Evolutionary conservation across 2,329 filamentous ascomycete species (phyloP).

Genomic region (Clonostachys sp.): DNA sequence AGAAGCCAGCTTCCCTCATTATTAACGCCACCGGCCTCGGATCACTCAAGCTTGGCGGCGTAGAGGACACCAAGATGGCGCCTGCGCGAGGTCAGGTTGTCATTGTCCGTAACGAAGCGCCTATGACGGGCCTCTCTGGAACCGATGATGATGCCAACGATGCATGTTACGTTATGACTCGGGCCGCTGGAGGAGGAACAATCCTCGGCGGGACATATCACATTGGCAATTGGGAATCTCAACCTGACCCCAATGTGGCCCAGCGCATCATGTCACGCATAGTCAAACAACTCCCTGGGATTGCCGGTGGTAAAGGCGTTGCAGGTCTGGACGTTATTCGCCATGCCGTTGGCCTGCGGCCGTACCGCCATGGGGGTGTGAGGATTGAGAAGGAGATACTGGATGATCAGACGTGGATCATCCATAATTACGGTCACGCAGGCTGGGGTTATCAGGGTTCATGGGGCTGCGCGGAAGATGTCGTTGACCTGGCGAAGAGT

Average conservation of each 20-base stretch:
- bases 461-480: slow-evolving; percentile 67
- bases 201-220: slow-evolving; percentile 75
- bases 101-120: slow-evolving; percentile 70
- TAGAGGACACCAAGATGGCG: slow-evolving; percentile 57
- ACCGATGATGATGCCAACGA: slow-evolving; percentile 68
- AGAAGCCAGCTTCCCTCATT: slow-evolving; percentile 51
- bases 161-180: slow-evolving; percentile 69
- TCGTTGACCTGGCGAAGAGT: slow-evolving; percentile 62
- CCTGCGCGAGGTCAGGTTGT: slow-evolving; percentile 70
- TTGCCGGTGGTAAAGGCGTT: slow-evolving; percentile 58
- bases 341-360: slow-evolving; percentile 74
- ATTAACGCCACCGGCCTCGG: slow-evolving; percentile 69
- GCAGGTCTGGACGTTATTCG: slow-evolving; percentile 66
- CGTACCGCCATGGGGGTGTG: slow-evolving; percentile 63
- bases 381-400: slow-evolving; percentile 60
- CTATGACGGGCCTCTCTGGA: slow-evolving; percentile 63
- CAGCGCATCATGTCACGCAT: slow-evolving; percentile 70
- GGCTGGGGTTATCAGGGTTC: slow-evolving; percentile 71
- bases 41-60: slow-evolving; percentile 62
- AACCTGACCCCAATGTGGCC: slow-evolving; percentile 68
- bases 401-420: slow-evolving; percentile 34
- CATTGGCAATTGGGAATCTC: slow-evolving; percentile 67
- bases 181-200: slow-evolving; percentile 67
- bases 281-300: slow-evolving; percentile 53
- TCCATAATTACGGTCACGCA: slow-evolving; percentile 78